phyloP scores from a whole-genome alignment of 768 basidiomycete genomes.

The Hygrophoropsis aurantiaca region DNA sequence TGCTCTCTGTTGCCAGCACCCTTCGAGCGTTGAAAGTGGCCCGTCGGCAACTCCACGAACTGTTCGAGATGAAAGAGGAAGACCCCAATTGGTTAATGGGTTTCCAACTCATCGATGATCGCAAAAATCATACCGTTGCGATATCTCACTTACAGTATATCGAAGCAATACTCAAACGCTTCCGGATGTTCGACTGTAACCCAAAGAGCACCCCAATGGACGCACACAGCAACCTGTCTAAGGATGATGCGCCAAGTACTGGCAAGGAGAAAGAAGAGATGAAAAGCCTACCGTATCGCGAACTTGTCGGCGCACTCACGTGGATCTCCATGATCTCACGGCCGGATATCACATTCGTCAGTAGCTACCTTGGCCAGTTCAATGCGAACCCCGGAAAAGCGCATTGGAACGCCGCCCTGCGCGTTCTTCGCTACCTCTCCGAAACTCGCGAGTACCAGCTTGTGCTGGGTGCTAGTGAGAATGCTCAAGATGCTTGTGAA shows the following conservation, averaged over 20 bases:
- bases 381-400: conserved; percentile 1
- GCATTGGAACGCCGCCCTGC: conserved; percentile 13
- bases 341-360: too few relatives aligned
- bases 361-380: too few relatives aligned
- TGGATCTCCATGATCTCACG: too few relatives aligned
- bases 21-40: not conserved
- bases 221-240: too few relatives aligned
- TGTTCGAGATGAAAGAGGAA: conserved; percentile 1
- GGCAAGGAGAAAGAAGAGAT: too few relatives aligned
- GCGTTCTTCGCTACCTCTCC: conserved; percentile 10
- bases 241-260: too few relatives aligned
- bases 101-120: conserved; percentile 2
- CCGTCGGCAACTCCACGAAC: not conserved
- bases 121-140: not conserved
- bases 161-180: conserved; percentile 8
- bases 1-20: not conserved
- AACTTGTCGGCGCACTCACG: not conserved
- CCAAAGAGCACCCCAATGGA: too few relatives aligned
- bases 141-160: not conserved
- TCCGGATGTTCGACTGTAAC: too few relatives aligned
- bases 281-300: conserved; percentile 9
- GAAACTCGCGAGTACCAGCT: not conserved
- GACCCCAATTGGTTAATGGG: too few relatives aligned
- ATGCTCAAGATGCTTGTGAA: not conserved
- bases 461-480: not conserved